Base-by-base conservation (phyloP, 108 stramenopile species). In the Fistulifera pelliculosa region DNA sequence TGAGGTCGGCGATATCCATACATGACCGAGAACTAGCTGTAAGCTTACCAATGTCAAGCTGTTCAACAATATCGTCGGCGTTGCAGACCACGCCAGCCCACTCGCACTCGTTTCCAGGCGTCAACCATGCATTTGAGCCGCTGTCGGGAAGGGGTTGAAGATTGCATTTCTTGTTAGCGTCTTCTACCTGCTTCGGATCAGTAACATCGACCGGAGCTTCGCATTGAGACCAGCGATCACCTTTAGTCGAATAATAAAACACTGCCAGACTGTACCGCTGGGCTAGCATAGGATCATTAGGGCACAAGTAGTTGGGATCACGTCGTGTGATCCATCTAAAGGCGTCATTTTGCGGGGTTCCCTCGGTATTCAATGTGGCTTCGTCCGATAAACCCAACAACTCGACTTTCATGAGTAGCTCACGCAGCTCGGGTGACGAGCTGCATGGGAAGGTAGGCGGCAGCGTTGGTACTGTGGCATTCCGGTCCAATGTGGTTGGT, bases 61-160 rank as follows among this genome's bases (percentile, higher is more conserved):
- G 50, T 12, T 45, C 26, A 11, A 73, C 60, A 51, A 38, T 45
- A 15, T 53, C 65, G 1, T 43, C 45, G 19, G 68, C 70, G 38
- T 62, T 58, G 52, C 83, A 85, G 0, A 55, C 70, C 22, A 81
- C 19, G 25, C 80, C 85, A 59, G 72, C 85, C 85, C 85, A 87
- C 40, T 58, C 27, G 51, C 85, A 87, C 58, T 77, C 74, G 12
- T 38, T 56, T 6, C 28, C 53, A 1, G 76, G 69, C 23, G 76
- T 70, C 52, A 86, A 49, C 85, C 80, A 86, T 3, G 85, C 74
- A 49, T 77, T 40, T 14, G 68, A 54, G 23, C 59, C 49, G n/a
- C 41, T 56, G 0, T 60, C 69, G 1, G 61, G 40, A 17, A 58
- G 50, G 18, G 54, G 50, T 16, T 52, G 48, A 12, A 74, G 43